phyloP scores from a whole-genome alignment of 1,284 basidiomycete species.

The Cryptococcus deneoformans region DNA sequence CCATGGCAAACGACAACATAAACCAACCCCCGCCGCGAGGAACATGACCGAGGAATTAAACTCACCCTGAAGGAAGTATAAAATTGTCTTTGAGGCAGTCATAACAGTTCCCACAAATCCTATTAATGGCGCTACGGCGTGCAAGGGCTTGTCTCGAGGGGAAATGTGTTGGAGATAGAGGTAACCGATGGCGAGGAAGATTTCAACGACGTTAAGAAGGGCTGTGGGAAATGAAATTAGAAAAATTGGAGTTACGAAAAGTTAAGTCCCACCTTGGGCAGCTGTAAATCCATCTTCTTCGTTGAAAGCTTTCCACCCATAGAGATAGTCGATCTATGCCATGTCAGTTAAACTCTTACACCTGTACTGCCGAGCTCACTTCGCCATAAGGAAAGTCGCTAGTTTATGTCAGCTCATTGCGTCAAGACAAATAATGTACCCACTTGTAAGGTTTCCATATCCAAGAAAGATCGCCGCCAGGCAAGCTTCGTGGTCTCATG shows the following conservation, averaged over 20 bases:
- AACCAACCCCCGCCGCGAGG: not conserved
- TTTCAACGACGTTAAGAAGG: conserved; percentile 76
- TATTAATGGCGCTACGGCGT: conserved; percentile 56
- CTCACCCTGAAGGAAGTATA: conserved; percentile 75
- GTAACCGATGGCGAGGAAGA: conserved; percentile 68
- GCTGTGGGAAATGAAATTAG: conserved; percentile 52
- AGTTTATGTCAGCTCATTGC: conserved; percentile 1
- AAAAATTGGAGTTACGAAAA: not conserved
- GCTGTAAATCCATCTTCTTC: conserved; percentile 75
- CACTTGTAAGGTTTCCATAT: conserved; percentile 75
- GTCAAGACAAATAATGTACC: conserved; percentile 18
- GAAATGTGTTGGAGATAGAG: conserved; percentile 67
- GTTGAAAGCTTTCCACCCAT: conserved; percentile 64
- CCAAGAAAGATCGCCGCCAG: conserved; percentile 82
- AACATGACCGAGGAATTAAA: not conserved
- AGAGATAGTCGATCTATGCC: conserved; percentile 68
- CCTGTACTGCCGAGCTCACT: conserved; percentile 4
- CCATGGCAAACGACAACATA: too few species aligned
- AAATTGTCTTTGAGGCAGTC: conserved; percentile 78
- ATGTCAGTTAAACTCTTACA: not conserved
- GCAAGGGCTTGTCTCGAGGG: conserved; percentile 45
- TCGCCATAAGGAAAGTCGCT: conserved; percentile 31
- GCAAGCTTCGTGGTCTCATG: conserved; percentile 62
- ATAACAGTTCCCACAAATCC: conserved; percentile 69
- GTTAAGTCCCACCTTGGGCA: conserved; percentile 65